A percentile compares a stretch with the other conserved stretches of the same genome.
Evolutionary conservation across 441 rosid genomes (phyloP).

Genomic region (Pelargonium myrrhifolium): DNA sequence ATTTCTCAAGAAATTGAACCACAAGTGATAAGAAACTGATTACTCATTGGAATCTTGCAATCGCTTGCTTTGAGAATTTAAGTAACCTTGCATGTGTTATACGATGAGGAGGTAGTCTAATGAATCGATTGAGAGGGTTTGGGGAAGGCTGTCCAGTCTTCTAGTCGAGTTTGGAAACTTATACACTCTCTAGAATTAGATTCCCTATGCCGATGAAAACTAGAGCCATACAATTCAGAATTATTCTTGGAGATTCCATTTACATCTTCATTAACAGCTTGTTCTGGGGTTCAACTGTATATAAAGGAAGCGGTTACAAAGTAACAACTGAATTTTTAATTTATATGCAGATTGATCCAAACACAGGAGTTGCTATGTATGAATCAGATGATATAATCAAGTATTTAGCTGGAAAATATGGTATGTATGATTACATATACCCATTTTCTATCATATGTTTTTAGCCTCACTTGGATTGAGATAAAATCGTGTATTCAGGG

Average conservation of each 20-base stretch:
- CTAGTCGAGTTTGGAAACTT: too few relatives aligned
- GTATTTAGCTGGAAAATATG: slow-evolving; percentile 73
- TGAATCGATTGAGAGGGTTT: not conserved
- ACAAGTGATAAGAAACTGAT: too few relatives aligned
- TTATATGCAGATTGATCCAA: slow-evolving; percentile 81
- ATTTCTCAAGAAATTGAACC: too few relatives aligned
- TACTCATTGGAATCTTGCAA: too few relatives aligned
- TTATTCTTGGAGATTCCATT: not conserved
- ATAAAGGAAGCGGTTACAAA: not conserved
- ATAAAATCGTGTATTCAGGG: not conserved
- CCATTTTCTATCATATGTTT: slow-evolving; percentile 8
- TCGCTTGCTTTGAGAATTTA: too few relatives aligned
- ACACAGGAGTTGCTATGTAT: slow-evolving; percentile 84
- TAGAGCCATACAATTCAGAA: not conserved
- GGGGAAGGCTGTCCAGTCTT: not conserved
- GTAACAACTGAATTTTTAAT: slow-evolving; percentile 14
- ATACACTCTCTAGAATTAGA: not conserved
- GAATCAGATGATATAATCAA: slow-evolving; percentile 89
- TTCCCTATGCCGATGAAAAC: not conserved
- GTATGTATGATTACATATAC: slow-evolving; percentile 30
- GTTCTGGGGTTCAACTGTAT: too few relatives aligned
- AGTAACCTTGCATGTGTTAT: too few relatives aligned
- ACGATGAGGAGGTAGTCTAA: not conserved
- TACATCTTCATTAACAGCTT: not conserved
- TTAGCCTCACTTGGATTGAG: not conserved